phyloP scores from a whole-genome alignment of 2,329 filamentous ascomycete species.

The Xenoacremonium recifei region DNA sequence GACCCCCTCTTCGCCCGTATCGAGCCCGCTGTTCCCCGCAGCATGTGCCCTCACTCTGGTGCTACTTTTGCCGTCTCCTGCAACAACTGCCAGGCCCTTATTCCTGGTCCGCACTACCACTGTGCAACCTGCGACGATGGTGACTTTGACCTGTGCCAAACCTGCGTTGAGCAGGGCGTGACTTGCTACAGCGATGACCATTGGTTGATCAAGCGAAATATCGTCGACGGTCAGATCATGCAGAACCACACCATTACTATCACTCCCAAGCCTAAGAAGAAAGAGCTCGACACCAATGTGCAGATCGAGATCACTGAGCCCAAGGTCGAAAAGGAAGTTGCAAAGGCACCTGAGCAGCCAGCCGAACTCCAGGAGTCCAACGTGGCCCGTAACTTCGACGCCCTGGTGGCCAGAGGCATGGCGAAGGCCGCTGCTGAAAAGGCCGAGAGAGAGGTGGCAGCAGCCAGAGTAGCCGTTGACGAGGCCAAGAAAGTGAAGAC shows the following conservation, averaged over 20 bases:
- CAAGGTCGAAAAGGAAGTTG: conserved; percentile 16
- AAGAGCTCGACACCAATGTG: conserved; percentile 16
- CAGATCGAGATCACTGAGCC: conserved; percentile 18
- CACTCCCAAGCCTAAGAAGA: conserved; percentile 53
- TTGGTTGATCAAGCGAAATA: conserved; percentile 90
- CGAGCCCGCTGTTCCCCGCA: conserved; percentile 2
- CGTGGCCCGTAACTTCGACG: no score
- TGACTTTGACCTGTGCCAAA: conserved; percentile 88
- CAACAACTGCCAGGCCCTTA: conserved; percentile 80
- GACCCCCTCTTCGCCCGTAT: not conserved
- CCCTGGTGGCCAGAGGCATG: no score
- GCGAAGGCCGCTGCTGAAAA: no score
- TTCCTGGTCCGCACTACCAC: conserved; percentile 85
- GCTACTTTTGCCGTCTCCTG: conserved; percentile 79
- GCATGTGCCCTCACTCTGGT: conserved; percentile 15
- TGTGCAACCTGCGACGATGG: conserved; percentile 91
- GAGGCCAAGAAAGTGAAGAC: conserved; percentile 13
- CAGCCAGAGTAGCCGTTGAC: no score
- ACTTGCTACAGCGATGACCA: conserved; percentile 78
- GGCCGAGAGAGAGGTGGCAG: no score
- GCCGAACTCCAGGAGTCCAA: no score
- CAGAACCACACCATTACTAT: conserved; percentile 85
- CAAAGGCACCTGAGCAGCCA: no score
- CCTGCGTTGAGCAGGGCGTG: conserved; percentile 72
- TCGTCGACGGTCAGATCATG: conserved; percentile 74